Base-by-base conservation (phyloP, 768 basidiomycete species). In the Royoungia palumana region DNA sequence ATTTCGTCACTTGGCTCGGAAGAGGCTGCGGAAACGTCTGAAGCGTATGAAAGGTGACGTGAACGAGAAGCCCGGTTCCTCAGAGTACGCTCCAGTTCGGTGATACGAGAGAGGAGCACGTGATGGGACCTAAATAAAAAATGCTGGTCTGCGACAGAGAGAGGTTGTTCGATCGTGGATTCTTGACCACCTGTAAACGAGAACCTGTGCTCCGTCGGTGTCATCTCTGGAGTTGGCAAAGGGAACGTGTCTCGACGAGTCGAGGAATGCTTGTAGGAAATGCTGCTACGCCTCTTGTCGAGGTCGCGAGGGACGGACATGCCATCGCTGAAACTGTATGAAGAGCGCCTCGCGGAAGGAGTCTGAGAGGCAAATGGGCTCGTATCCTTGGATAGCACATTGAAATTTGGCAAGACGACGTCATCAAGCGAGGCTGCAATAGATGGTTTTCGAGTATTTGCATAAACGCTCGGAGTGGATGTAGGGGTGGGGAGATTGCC, bases 71-170 rank as follows among this genome's bases (percentile, higher is more conserved):
- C 53, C 49, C 70, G 67, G 66, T 67, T 68, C 66, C 67, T 51
- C 76, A 79, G 70, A 21, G 83, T 79, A 56, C 81, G 79, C 67
- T 93, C 89, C 54, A 93, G 72, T 56, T 89, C 88, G 40, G 82
- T 82, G 65, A 92, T 91, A 53, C 89, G 83, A 58, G 84, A 79
- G 51, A 92, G 76, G 54, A 93, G 82, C 45, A 89, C 79, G 51
- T 87, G 82, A 73, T 93, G 89, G 50, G 85, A 87, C 63, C 87
- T 87, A 70, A 83, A 81, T 66, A 89, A 77, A 81, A 91, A 92
- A 75, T 89, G 82, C 59, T 89, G 87, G 66, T 91, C 88, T 64
- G 81, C 82, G 49, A 73, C 72, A 55, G 85, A 83, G 54, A 89
- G 79, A 46, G 85, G 79, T 52, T 78, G 70, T 24, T 71, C 62